Evolutionary conservation across 371 early-diverging fungal species (phyloP).

Genomic region (Mortierella sp.): DNA sequence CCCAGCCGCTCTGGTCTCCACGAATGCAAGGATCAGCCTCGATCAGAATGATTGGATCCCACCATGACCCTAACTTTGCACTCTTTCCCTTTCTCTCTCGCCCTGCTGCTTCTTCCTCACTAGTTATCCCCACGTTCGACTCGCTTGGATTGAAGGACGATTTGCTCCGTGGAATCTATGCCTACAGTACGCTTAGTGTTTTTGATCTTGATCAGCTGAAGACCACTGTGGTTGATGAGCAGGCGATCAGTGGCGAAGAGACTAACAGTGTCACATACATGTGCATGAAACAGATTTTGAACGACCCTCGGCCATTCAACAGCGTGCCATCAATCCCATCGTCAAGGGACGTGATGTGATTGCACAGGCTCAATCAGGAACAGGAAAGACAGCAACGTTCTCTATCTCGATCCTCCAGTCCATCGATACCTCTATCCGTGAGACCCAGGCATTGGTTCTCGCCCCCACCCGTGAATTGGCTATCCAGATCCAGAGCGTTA

Average conservation of each 20-base stretch:
- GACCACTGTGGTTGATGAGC: too few relatives aligned
- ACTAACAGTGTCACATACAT: too few relatives aligned
- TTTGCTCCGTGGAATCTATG: constrained; percentile 97
- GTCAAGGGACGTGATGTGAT: constrained; percentile 96
- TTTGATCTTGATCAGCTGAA: background rate
- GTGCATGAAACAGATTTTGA: constrained; percentile 67
- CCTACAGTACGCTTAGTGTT: constrained; percentile 73
- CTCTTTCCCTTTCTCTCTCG: constrained; percentile 4
- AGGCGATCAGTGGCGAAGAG: too few relatives aligned
- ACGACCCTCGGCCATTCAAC: constrained; percentile 98
- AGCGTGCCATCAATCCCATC: constrained; percentile 96
- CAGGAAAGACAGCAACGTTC: constrained; percentile 99
- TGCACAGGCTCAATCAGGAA: constrained; percentile 99
- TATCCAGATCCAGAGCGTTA: constrained; percentile 94
- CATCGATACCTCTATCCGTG: constrained; percentile 84
- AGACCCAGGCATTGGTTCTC: constrained; percentile 97
- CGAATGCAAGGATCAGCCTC: background rate
- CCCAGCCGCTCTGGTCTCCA: background rate
- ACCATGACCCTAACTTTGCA: background rate
- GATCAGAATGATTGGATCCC: background rate
- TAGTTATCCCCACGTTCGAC: constrained; percentile 91
- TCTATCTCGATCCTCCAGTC: constrained; percentile 97
- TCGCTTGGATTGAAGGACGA: constrained; percentile 94
- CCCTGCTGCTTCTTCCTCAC: constrained; percentile 18
- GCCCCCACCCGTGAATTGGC: constrained; percentile 99